These are phyloP conservation scores for Auricularia cornea DNA, from an alignment of 768 basidiomycete genomes.

Conservation along the genomic window DNA sequence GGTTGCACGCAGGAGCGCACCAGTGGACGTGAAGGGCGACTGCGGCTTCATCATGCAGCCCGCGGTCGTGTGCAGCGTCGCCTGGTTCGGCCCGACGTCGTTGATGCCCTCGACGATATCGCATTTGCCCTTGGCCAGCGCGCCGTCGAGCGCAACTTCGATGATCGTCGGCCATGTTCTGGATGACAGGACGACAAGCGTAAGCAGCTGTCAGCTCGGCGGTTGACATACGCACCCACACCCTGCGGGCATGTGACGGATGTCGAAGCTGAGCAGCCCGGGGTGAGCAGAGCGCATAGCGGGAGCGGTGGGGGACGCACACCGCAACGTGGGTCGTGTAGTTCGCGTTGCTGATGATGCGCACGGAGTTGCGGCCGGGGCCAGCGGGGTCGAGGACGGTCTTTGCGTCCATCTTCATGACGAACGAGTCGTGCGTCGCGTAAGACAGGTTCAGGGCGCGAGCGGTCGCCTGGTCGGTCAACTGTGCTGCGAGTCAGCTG, in stretches of 20 bases:
- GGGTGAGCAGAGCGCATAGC: constrained; percentile 6
- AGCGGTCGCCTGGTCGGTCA: constrained; percentile 34
- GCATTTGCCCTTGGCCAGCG: constrained; percentile 39
- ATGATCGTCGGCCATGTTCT: constrained; percentile 44
- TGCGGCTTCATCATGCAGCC: not conserved
- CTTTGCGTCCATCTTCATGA: constrained; percentile 47
- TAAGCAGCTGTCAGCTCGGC: constrained; percentile 4
- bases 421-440: constrained; percentile 42
- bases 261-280: constrained; percentile 30
- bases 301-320: constrained; percentile 25
- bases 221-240: constrained; percentile 35
- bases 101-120: constrained; percentile 25
- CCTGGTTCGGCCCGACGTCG: constrained; percentile 40
- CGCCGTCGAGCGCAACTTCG: constrained; percentile 31
- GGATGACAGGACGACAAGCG: not conserved
- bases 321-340: constrained; percentile 47
- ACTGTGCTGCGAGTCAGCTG: not conserved
- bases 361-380: constrained; percentile 50
- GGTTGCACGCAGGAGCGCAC: not conserved
- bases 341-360: constrained; percentile 43
- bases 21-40: not conserved
- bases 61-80: constrained; percentile 48
- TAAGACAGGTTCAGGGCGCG: constrained; percentile 47
- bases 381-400: constrained; percentile 39
- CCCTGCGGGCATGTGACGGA: constrained; percentile 54